Evolutionary conservation across 106 monocot species (phyloP), one percentile per base, ranked within the genome.

Genomic region (Narthecium ossifragum): DNA sequence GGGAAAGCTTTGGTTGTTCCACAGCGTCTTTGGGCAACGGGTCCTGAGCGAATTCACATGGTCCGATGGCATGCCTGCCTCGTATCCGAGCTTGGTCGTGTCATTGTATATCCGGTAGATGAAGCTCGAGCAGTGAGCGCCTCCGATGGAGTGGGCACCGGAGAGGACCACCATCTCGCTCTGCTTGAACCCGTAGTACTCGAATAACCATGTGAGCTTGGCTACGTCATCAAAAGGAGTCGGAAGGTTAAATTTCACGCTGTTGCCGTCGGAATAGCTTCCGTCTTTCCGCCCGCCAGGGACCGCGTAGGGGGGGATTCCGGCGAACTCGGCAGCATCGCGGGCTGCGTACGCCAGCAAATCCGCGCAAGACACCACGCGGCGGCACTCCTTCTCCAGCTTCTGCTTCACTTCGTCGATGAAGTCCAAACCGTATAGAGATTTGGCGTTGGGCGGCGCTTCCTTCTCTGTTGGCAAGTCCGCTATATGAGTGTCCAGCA

Each of bases 71-170:
- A 85, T 41, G 40, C 26, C 25, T 0, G 73, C 63, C 45, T 72
- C 65, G 22, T 39, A 50, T 22, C 31, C 1, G 7, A 14, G 26
- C 14, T 22, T 38, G 22, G 22, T 25, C 26, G 36, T 57, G 60
- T 18, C 34, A 45, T 59, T 52, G 76, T 76, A 69, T 31, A 82
- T 37, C 13, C 73, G 57, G 31, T 56, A 18, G 26, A 10, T 8
- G 63, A 86, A 74, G 15, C 56, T 53, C 2, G 29, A 18, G 69
- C 86, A 86, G 57, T 79, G 79, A 6, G 79, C 59, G 5, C 52
- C 50, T 26, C 83, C 79, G 59, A 83, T 49, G 38, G 76, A 67
- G 79, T 79, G 87, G 15, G 79, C 79, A 21, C 82, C 82, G 7
- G 51, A 54, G 18, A 82, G 78, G 24, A 62, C 32, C 8, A 82